phyloP scores from a whole-genome alignment of 768 basidiomycete species.

The Russula virescens region DNA sequence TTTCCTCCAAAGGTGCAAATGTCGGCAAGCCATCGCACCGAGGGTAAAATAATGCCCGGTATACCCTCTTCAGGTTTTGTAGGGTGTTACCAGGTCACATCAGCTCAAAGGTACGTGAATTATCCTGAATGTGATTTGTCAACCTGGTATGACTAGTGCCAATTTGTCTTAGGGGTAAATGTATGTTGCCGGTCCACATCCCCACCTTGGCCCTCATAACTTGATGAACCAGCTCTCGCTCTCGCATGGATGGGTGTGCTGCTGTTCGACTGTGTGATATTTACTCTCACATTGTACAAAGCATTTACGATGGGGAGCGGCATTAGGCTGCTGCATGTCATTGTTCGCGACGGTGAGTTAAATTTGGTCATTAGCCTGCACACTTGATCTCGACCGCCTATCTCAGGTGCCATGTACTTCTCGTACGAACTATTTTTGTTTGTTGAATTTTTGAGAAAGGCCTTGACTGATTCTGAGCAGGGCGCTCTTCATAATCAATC shows the following conservation, averaged over 20 bases:
- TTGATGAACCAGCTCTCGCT: neutral
- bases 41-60: neutral
- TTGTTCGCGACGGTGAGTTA: too few species aligned
- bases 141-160: too few species aligned
- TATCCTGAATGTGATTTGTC: too few species aligned
- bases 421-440: neutral
- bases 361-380: too few species aligned
- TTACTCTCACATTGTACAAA: too few species aligned
- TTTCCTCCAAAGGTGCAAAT: too few species aligned
- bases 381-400: neutral
- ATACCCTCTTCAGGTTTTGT: too few species aligned
- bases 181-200: neutral
- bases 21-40: neutral
- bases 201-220: neutral
- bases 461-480: too few species aligned
- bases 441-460: neutral
- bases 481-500: too few species aligned
- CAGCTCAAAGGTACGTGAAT: conserved; percentile 3
- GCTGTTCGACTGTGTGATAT: conserved; percentile 2
- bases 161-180: conserved; percentile 1
- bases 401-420: too few species aligned
- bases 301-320: too few species aligned
- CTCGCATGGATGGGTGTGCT: conserved; percentile 11
- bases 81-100: conserved; percentile 6
- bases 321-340: too few species aligned